Conservation (phyloP, 2,329 filamentous ascomycete species). For the Curvularia spicifera region DNA sequence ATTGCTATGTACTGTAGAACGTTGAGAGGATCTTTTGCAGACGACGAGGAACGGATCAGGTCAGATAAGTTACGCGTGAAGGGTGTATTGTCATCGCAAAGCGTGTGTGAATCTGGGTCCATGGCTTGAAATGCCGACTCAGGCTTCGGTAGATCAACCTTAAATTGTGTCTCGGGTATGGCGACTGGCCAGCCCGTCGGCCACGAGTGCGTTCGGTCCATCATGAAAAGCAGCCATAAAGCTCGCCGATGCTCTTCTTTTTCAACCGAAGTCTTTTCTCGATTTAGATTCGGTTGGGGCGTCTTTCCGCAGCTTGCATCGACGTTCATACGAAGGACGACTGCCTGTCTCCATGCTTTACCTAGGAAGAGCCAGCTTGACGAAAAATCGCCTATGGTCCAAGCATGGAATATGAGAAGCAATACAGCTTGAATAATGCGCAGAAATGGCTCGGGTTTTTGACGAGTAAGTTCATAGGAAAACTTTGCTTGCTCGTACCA, state of each 20-base stretch:
- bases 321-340: constrained; percentile 31
- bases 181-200: constrained; percentile 34
- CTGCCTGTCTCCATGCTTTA: constrained; percentile 44
- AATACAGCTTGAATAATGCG: constrained; percentile 37
- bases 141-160: constrained; percentile 38
- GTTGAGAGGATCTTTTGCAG: constrained; percentile 22
- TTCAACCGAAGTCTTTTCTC: constrained; percentile 21
- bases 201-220: constrained; percentile 38
- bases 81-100: constrained; percentile 12
- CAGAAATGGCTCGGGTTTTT: constrained; percentile 27
- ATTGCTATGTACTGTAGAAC: constrained; percentile 33
- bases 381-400: constrained; percentile 38
- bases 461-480: constrained; percentile 33
- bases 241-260: constrained; percentile 39
- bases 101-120: constrained; percentile 9
- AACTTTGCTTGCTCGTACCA: constrained; percentile 44
- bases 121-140: constrained; percentile 34
- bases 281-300: constrained; percentile 1
- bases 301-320: constrained; percentile 1
- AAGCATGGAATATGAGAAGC: constrained; percentile 32
- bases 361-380: constrained; percentile 40
- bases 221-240: constrained; percentile 42
- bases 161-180: constrained; percentile 41
- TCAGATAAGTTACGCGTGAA: constrained; percentile 35
- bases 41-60: constrained; percentile 22